Percentiles rank a stretch among this genome's conserved stretches.
phyloP scores from a whole-genome alignment of 2,329 filamentous ascomycete species.

The Davidsoniella australis region DNA sequence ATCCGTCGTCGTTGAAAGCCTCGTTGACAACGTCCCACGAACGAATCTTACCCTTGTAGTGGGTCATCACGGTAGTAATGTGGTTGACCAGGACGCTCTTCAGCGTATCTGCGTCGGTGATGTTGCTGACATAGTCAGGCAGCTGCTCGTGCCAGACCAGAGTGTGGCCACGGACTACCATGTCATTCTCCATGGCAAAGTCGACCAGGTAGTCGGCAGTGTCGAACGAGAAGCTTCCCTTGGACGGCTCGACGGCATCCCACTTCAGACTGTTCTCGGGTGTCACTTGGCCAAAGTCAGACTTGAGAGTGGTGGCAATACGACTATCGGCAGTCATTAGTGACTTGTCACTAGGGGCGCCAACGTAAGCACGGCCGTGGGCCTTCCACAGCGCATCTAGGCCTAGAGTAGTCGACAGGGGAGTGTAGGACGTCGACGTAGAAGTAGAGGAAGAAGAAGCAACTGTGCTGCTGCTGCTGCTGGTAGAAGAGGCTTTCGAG shows the following conservation, averaged over 20 bases:
- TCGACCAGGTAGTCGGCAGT: slow-evolving; percentile 42
- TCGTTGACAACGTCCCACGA: slow-evolving; percentile 50
- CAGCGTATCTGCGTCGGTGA: slow-evolving; percentile 34
- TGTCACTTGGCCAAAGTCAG: slow-evolving; percentile 47
- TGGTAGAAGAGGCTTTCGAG: background rate
- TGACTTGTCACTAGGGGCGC: slow-evolving; percentile 37
- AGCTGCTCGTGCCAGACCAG: slow-evolving; percentile 48
- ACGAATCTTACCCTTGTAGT: slow-evolving; percentile 46
- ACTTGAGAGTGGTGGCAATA: slow-evolving; percentile 35
- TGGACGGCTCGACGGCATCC: slow-evolving; percentile 35
- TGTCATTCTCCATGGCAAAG: slow-evolving; percentile 37
- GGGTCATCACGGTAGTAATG: slow-evolving; percentile 36
- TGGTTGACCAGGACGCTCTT: slow-evolving; percentile 41
- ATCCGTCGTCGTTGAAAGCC: slow-evolving; percentile 45
- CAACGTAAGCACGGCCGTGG: slow-evolving; percentile 32
- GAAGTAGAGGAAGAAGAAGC: background rate
- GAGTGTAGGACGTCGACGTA: background rate
- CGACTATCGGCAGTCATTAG: slow-evolving; percentile 32
- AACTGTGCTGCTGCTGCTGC: background rate
- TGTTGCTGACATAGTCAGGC: slow-evolving; percentile 39
- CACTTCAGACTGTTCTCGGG: slow-evolving; percentile 58
- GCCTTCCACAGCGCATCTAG: slow-evolving; percentile 5
- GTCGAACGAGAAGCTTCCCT: slow-evolving; percentile 36
- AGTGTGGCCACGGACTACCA: slow-evolving; percentile 47
- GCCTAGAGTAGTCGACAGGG: background rate